phyloP scores from a whole-genome alignment of 352 stramenopile genomes.

The Phytopythium boreale region DNA sequence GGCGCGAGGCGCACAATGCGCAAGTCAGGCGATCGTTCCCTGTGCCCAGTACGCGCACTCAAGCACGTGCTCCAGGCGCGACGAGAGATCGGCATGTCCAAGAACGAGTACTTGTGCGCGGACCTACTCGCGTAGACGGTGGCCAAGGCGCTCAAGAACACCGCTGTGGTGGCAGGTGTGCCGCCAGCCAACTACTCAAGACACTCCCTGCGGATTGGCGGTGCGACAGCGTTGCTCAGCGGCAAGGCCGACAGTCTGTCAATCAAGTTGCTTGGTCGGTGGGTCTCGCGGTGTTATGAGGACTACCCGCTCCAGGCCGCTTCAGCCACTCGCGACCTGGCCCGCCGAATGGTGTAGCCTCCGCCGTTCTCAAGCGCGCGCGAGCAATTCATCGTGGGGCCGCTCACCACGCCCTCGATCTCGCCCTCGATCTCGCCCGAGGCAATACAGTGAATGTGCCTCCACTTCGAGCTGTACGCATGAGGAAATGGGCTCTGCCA shows the following conservation, averaged over 20 bases:
- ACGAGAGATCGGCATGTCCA: background rate
- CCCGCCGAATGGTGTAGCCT: constrained; percentile 2
- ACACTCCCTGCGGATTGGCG: constrained; percentile 16
- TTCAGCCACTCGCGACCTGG: background rate
- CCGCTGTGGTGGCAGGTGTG: background rate
- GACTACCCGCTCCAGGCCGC: constrained; percentile 13
- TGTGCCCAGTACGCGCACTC: constrained; percentile 14
- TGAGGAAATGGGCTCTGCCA: too few relatives aligned
- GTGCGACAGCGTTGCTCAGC: constrained; percentile 13
- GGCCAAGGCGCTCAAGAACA: constrained; percentile 7
- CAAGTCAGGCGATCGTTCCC: constrained; percentile 1
- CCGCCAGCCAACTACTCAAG: constrained; percentile 12
- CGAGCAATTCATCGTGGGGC: background rate
- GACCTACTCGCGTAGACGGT: constrained; percentile 1
- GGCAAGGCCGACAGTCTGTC: constrained; percentile 8
- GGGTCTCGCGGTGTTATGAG: constrained; percentile 17
- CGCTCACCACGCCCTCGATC: background rate
- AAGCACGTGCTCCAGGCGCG: constrained; percentile 11
- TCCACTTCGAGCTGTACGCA: too few relatives aligned
- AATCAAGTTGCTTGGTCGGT: constrained; percentile 21
- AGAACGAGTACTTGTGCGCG: background rate
- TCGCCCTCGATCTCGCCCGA: too few relatives aligned
- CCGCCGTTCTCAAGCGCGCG: background rate
- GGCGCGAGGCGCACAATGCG: constrained; percentile 18
- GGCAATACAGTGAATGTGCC: too few relatives aligned